Evolutionary conservation across 1,284 basidiomycete genomes (phyloP).

Genomic region (Cystobasidium sp.): DNA sequence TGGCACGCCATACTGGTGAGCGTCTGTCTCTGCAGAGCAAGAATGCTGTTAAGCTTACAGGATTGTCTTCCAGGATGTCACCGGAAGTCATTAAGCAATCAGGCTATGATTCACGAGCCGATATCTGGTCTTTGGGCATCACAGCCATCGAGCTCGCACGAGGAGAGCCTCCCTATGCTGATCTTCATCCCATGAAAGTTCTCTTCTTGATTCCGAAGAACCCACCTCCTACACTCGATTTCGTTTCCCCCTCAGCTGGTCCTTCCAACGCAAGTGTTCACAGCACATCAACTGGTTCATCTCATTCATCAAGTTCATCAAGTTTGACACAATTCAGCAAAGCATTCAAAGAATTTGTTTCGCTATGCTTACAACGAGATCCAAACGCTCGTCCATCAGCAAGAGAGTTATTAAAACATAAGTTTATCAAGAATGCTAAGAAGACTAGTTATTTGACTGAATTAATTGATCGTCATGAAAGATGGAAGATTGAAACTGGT

Average conservation of each 20-base stretch:
- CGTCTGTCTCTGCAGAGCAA: not conserved
- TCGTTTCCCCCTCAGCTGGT: slow-evolving; percentile 54
- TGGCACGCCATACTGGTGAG: slow-evolving; percentile 65
- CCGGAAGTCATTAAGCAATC: slow-evolving; percentile 99
- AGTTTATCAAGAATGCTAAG: slow-evolving; percentile 78
- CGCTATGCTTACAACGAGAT: slow-evolving; percentile 89
- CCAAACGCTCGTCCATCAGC: slow-evolving; percentile 85
- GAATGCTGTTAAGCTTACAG: not conserved
- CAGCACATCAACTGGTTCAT: slow-evolving; percentile 16
- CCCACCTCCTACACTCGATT: slow-evolving; percentile 85
- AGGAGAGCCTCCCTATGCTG: slow-evolving; percentile 96
- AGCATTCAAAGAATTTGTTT: slow-evolving; percentile 90
- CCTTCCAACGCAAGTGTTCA: slow-evolving; percentile 11
- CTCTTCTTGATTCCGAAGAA: slow-evolving; percentile 98
- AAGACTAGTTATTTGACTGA: slow-evolving; percentile 68
- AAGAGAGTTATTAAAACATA: slow-evolving; percentile 92
- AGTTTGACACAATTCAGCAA: slow-evolving; percentile 70
- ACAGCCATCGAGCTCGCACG: slow-evolving; percentile 97
- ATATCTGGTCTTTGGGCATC: slow-evolving; percentile 73
- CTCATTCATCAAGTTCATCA: not conserved
- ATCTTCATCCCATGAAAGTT: slow-evolving; percentile 98
- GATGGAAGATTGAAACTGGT: slow-evolving; percentile 86
- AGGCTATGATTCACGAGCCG: slow-evolving; percentile 97
- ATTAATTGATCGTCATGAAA: slow-evolving; percentile 89
- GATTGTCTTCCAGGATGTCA: slow-evolving; percentile 91